These are phyloP conservation scores for Bassia scoparia DNA, from an alignment of 148 eudicot genomes.

Conservation along the genomic window DNA sequence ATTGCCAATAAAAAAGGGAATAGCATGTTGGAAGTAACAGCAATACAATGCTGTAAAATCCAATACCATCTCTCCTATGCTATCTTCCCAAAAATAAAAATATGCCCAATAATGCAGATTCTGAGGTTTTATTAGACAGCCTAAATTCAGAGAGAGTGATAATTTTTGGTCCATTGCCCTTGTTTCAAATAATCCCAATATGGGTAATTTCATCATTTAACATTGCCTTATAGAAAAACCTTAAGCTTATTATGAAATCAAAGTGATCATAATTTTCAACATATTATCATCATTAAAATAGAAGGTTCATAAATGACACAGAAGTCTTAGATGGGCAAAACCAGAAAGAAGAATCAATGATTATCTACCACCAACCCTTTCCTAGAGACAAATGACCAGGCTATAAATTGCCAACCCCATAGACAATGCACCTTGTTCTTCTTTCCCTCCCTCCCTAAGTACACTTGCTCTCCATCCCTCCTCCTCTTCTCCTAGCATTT, in stretches of 20 bases:
- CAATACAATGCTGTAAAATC: conserved; percentile 8
- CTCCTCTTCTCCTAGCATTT: background rate
- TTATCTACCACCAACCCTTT: background rate
- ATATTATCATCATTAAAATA: background rate
- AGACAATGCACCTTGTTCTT: background rate
- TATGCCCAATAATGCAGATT: background rate
- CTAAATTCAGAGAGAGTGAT: conserved; percentile 11
- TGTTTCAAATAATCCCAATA: conserved; percentile 11
- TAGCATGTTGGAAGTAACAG: background rate
- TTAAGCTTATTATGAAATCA: background rate
- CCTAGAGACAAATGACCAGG: background rate
- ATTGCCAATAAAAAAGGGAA: background rate
- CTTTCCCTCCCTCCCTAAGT: background rate
- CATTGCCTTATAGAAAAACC: conserved; percentile 4
- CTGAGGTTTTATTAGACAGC: conserved; percentile 7
- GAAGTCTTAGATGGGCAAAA: conserved; percentile 18
- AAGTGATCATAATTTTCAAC: conserved; percentile 11
- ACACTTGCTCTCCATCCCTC: background rate
- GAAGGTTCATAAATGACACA: conserved; percentile 18
- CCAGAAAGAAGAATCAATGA: conserved; percentile 14
- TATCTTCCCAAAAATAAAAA: conserved; percentile 19
- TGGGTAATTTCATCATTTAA: conserved; percentile 5
- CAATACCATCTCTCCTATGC: background rate
- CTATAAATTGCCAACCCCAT: conserved; percentile 13
- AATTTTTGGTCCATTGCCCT: background rate